Evolutionary conservation across 306 rosid genomes (phyloP).

Genomic region (Ceratonia siliqua): DNA sequence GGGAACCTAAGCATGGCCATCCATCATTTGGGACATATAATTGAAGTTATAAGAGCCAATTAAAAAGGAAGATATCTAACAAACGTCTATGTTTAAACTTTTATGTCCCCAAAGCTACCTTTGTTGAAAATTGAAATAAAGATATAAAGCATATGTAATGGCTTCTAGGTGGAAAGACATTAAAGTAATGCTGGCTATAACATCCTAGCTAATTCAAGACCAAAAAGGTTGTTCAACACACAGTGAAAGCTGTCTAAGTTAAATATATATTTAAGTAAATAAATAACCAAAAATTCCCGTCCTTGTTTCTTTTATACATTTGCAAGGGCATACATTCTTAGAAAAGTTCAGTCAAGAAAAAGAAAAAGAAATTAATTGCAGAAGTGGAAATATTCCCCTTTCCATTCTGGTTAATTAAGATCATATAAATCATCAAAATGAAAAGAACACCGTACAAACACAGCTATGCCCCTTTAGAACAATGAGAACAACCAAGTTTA

Average conservation of each 20-base stretch:
- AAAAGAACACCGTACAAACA: slow-evolving; percentile 30
- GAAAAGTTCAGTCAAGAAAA: too few relatives aligned
- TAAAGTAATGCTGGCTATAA: not conserved
- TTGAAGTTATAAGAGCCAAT: slow-evolving; percentile 52
- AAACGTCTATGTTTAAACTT: slow-evolving; percentile 18
- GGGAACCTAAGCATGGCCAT: slow-evolving; percentile 44
- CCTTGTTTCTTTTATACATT: not conserved
- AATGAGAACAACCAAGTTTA: not conserved
- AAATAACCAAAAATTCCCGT: not conserved
- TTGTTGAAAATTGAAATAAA: not conserved
- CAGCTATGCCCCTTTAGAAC: slow-evolving; percentile 25
- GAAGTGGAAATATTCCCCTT: slow-evolving; percentile 28
- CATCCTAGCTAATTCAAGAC: not conserved
- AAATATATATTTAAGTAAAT: not conserved
- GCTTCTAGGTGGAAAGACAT: slow-evolving; percentile 15
- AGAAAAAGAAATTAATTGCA: not conserved
- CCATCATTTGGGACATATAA: slow-evolving; percentile 67
- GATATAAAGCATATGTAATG: not conserved
- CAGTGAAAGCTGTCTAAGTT: slow-evolving; percentile 23
- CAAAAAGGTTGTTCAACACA: slow-evolving; percentile 10
- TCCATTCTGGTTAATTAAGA: slow-evolving; percentile 25
- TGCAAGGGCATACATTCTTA: too few relatives aligned
- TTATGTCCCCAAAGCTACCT: slow-evolving; percentile 6
- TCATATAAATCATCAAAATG: too few relatives aligned
- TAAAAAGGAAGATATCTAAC: not conserved